Evolutionary conservation across 108 stramenopile genomes (phyloP), one percentile per base, ranked within the genome.

Genomic region (Fistulifera solaris): DNA sequence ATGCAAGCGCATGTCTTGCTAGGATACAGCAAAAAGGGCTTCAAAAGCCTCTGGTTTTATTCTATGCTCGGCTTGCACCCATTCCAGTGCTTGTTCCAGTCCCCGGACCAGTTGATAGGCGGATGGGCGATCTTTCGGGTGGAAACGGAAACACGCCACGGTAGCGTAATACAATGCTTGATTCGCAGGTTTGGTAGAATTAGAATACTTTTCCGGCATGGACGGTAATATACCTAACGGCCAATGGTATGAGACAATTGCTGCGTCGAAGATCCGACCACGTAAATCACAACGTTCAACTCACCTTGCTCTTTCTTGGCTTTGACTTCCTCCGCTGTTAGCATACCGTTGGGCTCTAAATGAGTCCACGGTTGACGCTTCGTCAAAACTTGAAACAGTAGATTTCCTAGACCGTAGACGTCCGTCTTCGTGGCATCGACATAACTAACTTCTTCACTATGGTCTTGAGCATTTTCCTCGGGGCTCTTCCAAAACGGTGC

Each of bases 331-430:
- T 47, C 39, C 31, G 49, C 50, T 31, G 26, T 12, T 0, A 27
- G 35, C 15, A 1, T 16, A 3, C 40, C 49, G 27, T 28, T 25
- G 18, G 58, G 52, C 56, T 71, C 63, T 23, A 71, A 43, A 51
- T 67, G 66, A 19, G 57, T 62, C 77, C 77, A 78, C 27, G 77
- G 77, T 50, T 78, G 77, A 55, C 71, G 77, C 28, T 46, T 61
- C 14, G 72, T 61, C 28, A 78, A 40, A 17, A 78, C 46, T 31
- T 69, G 63, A 54, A 68, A 78, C 16, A 78, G 43, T 10, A 78
- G 25, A 46, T 75, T 78, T 24, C 81, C 87, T 18, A 88, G 56
- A 14, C 75, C 61, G 53, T 88, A 88, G 21, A 88, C 76, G 55
- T 88, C 87, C 15, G 75, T 66, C 51, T 80, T 72, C 62, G 75